Evolutionary conservation across 2,329 filamentous ascomycete genomes (phyloP).

Genomic region (Talaromyces sp.): DNA sequence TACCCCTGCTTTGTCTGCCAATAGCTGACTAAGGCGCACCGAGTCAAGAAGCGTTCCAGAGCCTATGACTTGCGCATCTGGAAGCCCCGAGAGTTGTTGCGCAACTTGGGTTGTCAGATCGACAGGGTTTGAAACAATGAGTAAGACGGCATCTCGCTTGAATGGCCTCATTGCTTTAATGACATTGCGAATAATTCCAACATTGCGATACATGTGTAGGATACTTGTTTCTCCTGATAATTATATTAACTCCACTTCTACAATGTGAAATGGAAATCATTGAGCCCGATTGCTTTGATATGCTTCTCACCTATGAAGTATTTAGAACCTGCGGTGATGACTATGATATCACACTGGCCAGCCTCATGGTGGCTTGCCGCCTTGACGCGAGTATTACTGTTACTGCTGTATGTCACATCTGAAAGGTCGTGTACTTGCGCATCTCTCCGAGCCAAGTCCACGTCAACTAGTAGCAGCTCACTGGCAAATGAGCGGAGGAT

Average conservation of each 20-base stretch:
- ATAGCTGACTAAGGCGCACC: constrained; percentile 41
- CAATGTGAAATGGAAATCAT: not conserved
- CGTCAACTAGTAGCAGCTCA: constrained; percentile 54
- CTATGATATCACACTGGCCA: constrained; percentile 52
- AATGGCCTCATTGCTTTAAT: constrained; percentile 51
- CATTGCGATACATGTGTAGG: constrained; percentile 48
- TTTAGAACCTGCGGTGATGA: constrained; percentile 55
- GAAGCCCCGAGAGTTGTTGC: constrained; percentile 47
- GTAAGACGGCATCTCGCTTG: constrained; percentile 45
- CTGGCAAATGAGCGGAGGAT: constrained; percentile 49
- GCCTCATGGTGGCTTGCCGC: constrained; percentile 48
- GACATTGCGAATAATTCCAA: constrained; percentile 38
- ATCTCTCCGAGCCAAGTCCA: not conserved
- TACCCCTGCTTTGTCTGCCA: constrained; percentile 20
- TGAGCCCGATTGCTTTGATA: not conserved
- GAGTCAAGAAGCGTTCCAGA: constrained; percentile 55
- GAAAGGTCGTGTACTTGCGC: constrained; percentile 47
- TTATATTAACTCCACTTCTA: constrained; percentile 5
- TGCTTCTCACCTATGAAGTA: constrained; percentile 37
- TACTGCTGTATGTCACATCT: constrained; percentile 39
- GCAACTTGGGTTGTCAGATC: constrained; percentile 54
- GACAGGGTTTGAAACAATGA: constrained; percentile 55
- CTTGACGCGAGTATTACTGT: constrained; percentile 43
- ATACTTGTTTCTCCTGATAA: constrained; percentile 42
- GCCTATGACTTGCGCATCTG: constrained; percentile 50